Evolutionary conservation across 179 eudicot genomes (phyloP).

Genomic region (Nepenthes alata): DNA sequence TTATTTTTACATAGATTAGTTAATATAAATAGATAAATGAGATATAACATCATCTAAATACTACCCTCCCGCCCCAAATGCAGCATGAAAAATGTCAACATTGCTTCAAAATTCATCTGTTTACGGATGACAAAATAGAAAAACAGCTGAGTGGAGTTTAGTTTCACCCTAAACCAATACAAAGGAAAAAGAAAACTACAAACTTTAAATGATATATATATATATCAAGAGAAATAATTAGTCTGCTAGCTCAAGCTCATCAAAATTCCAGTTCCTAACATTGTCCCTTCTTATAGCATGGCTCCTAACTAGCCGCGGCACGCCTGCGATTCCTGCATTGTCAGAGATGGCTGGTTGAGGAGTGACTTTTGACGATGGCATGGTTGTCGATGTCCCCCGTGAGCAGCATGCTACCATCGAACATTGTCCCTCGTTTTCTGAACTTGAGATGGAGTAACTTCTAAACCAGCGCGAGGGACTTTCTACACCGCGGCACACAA

Average conservation of each 20-base stretch:
- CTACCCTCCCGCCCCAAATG: no score
- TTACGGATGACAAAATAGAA: no score
- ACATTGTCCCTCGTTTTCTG: conserved; percentile 81
- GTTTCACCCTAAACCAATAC: no score
- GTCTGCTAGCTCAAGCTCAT: conserved; percentile 37
- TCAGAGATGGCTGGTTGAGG: conserved; percentile 49
- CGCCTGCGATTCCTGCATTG: conserved; percentile 26
- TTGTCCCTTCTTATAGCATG: conserved; percentile 74
- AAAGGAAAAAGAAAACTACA: no score
- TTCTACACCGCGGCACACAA: conserved; percentile 82
- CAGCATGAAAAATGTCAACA: no score
- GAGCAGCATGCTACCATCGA: conserved; percentile 56
- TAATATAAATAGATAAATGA: no score
- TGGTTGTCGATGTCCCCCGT: conserved; percentile 19
- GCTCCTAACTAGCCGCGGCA: conserved; percentile 70
- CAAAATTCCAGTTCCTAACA: conserved; percentile 75
- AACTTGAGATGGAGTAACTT: conserved; percentile 85
- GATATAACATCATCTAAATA: no score
- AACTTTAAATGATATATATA: no score
- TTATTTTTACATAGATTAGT: no score
- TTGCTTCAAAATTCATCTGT: no score
- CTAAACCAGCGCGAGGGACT: conserved; percentile 83
- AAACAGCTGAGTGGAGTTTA: no score
- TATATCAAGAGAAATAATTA: conserved; percentile 13
- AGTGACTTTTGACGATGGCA: conserved; percentile 46